phyloP scores from a whole-genome alignment of 2,329 filamentous ascomycete species.

The Teratosphaeria gauchensis region DNA sequence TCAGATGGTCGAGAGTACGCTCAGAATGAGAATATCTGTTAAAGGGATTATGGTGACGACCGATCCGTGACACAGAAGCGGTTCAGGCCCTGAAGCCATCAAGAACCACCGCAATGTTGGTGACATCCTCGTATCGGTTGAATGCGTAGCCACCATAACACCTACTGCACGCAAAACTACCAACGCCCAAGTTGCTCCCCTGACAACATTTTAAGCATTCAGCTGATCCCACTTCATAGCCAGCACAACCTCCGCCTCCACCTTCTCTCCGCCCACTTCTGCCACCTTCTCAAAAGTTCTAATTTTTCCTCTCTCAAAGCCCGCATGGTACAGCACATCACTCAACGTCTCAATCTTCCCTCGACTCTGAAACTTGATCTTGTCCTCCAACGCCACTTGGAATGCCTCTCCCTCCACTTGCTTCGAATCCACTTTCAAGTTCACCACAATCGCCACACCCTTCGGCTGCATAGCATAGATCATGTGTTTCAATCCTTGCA shows the following conservation, averaged over 20 bases:
- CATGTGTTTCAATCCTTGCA: constrained; percentile 16
- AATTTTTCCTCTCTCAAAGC: constrained; percentile 20
- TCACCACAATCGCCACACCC: constrained; percentile 17
- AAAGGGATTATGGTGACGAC: too few relatives aligned
- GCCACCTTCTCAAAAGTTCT: constrained; percentile 13
- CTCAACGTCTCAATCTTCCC: constrained; percentile 12
- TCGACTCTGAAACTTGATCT: constrained; percentile 16
- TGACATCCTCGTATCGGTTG: too few relatives aligned
- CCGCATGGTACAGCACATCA: constrained; percentile 18
- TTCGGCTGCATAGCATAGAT: constrained; percentile 18
- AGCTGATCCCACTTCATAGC: constrained; percentile 12
- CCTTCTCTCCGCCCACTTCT: constrained; percentile 12
- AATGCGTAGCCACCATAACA: neutral
- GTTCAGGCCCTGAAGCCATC: too few relatives aligned
- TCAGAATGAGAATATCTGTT: too few relatives aligned
- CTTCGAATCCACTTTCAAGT: constrained; percentile 12
- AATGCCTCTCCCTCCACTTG: constrained; percentile 5
- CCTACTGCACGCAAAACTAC: neutral
- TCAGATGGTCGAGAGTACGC: too few relatives aligned
- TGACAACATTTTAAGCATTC: neutral
- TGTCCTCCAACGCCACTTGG: constrained; percentile 15
- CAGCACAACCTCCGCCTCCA: constrained; percentile 17
- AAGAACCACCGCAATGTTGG: too few relatives aligned
- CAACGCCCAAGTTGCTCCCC: neutral
- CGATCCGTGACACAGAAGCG: too few relatives aligned